phyloP scores from a whole-genome alignment of 495 filamentous ascomycete species.

The Neurospora sp. region DNA sequence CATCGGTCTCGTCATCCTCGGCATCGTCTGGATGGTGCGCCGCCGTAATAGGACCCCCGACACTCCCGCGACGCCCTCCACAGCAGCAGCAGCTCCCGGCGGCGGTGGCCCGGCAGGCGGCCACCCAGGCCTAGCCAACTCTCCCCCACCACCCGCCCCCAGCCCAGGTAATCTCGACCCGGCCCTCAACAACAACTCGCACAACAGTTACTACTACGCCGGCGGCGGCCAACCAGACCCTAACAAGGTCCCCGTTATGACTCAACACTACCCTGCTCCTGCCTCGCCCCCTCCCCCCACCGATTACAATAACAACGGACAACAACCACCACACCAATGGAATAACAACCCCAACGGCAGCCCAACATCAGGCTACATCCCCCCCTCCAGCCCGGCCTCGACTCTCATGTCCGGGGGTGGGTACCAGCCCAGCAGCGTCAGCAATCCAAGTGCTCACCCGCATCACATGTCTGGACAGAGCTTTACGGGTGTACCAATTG shows the following conservation, averaged over 20 bases:
- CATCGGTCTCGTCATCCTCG: constrained; percentile 31
- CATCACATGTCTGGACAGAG: background rate
- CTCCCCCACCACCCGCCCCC: background rate
- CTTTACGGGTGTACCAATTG: background rate
- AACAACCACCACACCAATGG: background rate
- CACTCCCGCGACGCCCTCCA: background rate
- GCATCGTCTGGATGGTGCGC: constrained; percentile 28
- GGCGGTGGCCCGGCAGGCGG: no score
- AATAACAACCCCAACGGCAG: background rate
- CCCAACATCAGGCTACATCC: background rate
- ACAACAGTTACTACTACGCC: background rate
- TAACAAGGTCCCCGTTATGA: background rate
- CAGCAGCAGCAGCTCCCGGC: background rate
- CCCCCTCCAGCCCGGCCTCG: background rate
- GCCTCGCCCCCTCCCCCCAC: background rate
- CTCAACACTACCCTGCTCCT: background rate
- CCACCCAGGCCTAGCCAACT: background rate
- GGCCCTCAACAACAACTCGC: background rate
- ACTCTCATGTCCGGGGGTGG: background rate
- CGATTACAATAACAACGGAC: background rate
- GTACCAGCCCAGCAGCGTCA: background rate
- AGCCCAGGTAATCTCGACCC: background rate
- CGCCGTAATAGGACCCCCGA: background rate
- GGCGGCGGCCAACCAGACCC: background rate
- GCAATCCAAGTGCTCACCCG: background rate